Conservation (phyloP, 768 basidiomycete genomes). For the Trichaptum fuscoviolaceum region DNA sequence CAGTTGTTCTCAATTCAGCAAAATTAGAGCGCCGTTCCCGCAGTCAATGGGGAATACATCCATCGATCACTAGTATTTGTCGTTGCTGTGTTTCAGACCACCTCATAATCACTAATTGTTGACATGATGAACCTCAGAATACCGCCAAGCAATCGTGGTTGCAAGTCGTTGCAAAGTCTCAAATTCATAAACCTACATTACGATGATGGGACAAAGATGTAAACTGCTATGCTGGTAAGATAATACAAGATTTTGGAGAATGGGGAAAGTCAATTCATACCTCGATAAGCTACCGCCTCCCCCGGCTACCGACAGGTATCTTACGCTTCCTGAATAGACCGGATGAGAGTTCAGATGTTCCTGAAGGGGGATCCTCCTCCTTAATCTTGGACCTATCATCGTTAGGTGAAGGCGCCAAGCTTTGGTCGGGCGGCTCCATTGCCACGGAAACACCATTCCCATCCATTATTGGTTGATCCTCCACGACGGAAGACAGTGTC, state of each 20-base stretch:
- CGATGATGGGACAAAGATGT: neutral
- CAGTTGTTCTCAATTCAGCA: neutral
- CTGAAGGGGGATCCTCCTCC: constrained; percentile 7
- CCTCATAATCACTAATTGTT: neutral
- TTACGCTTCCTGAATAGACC: constrained; percentile 30
- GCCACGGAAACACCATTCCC: neutral
- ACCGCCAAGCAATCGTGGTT: neutral
- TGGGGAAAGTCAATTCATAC: neutral
- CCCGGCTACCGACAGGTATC: constrained; percentile 18
- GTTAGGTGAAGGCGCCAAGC: constrained; percentile 4
- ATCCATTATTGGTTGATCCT: neutral
- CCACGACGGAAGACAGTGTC: constrained; percentile 5
- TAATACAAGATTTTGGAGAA: neutral
- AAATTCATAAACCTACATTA: neutral
- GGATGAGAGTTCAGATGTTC: constrained; percentile 9
- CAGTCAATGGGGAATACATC: neutral
- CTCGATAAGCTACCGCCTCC: constrained; percentile 13
- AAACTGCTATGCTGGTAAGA: neutral
- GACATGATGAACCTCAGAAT: neutral
- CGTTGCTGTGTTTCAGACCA: neutral
- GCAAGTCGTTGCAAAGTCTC: neutral
- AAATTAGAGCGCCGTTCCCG: neutral
- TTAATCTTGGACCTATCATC: constrained; percentile 6
- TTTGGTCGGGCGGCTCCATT: neutral
- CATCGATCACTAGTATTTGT: neutral